A percentile compares a stretch with the other conserved stretches of the same genome.
These are phyloP conservation scores for Musa itinerans DNA, from an alignment of 176 grass and related monocot species.

Conservation along the genomic window DNA sequence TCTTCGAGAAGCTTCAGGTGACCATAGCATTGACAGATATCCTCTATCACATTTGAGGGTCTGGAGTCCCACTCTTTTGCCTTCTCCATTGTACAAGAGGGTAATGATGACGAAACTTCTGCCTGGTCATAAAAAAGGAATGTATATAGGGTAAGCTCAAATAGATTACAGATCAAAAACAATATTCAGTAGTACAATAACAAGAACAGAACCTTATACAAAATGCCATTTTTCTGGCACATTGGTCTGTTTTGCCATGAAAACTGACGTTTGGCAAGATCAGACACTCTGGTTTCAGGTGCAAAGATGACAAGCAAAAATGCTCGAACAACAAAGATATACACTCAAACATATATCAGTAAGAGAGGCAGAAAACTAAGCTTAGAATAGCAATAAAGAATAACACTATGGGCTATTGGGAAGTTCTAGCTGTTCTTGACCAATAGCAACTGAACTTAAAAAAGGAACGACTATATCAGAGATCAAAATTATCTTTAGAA, in stretches of 20 bases:
- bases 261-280: background rate
- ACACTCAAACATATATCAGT: background rate
- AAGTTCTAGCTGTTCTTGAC: no score
- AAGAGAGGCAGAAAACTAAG: no score
- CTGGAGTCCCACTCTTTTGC: conserved; percentile 69
- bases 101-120: conserved; percentile 53
- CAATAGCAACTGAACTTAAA: background rate
- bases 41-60: conserved; percentile 24
- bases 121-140: conserved; percentile 24
- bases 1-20: conserved; percentile 28
- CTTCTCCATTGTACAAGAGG: conserved; percentile 51
- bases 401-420: no score
- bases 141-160: background rate
- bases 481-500: background rate
- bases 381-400: no score
- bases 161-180: background rate
- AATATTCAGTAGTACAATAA: background rate
- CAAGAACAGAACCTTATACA: background rate
- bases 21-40: conserved; percentile 25
- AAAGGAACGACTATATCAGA: background rate
- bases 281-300: background rate
- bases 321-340: background rate
- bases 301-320: background rate
- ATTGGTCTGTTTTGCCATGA: background rate
- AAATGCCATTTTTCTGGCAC: background rate